Evolutionary conservation across 2,329 filamentous ascomycete genomes (phyloP).

Genomic region (Thermothelomyces thermophilus): DNA sequence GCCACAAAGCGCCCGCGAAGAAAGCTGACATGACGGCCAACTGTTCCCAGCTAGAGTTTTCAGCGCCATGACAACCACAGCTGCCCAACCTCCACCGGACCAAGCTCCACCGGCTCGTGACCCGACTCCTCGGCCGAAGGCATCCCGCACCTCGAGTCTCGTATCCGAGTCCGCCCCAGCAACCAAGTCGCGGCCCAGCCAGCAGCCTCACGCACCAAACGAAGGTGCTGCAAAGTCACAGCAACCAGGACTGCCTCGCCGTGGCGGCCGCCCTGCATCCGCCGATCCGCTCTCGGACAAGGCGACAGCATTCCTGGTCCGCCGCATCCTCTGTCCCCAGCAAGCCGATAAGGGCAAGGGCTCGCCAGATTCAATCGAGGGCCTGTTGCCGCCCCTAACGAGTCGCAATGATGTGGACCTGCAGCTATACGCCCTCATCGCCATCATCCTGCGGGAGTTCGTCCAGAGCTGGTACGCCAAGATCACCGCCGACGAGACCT

Average conservation of each 20-base stretch:
- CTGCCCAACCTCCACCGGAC: slow-evolving; percentile 16
- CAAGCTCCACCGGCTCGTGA: slow-evolving; percentile 17
- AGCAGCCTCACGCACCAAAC: not conserved
- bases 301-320: slow-evolving; percentile 74
- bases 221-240: not conserved
- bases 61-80: slow-evolving; percentile 20
- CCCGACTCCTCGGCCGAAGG: slow-evolving; percentile 19
- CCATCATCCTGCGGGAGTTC: slow-evolving; percentile 83
- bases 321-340: slow-evolving; percentile 75
- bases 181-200: slow-evolving; percentile 2
- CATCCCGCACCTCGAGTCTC: slow-evolving; percentile 23
- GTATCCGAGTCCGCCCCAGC: slow-evolving; percentile 24
- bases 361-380: slow-evolving; percentile 60
- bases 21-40: slow-evolving; percentile 6
- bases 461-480: slow-evolving; percentile 89
- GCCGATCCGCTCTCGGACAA: slow-evolving; percentile 62
- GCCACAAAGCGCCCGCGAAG: not conserved
- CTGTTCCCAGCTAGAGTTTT: slow-evolving; percentile 3
- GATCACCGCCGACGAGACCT: slow-evolving; percentile 83
- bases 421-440: slow-evolving; percentile 86
- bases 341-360: slow-evolving; percentile 51
- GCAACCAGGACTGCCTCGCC: slow-evolving; percentile 9
- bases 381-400: slow-evolving; percentile 81
- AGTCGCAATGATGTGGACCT: slow-evolving; percentile 91
- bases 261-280: slow-evolving; percentile 11